Base-by-base conservation (phyloP, 83 land plant species). In the Picea mariana region DNA sequence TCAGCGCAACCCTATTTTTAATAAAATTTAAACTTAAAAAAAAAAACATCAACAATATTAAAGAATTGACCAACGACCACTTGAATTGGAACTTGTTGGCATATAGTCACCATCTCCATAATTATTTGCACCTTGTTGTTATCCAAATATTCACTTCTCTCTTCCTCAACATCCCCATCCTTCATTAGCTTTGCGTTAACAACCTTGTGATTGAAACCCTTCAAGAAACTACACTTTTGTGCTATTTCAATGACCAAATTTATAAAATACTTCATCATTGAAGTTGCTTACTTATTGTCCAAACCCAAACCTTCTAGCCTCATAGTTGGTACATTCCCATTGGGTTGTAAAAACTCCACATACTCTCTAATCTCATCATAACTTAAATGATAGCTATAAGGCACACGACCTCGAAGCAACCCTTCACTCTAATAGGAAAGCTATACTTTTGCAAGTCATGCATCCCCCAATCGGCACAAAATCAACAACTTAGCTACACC, bases 361-460 rank as follows among this genome's bases (percentile, higher is more conserved):
- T 31, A 31, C 1, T 31, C 34, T 31, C 34, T 31, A 31, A 31
- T 81, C 87, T 97, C 99, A 42, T 91, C 85, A 84, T 92, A 95
- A 76, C 86, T 97, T 6, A 97, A 97, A 84, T 97, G 99, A 78
- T 97, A 97, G 82, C 99, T 97, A 81, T 97, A 95, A 9, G 98
- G 96, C 12, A 97, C 99, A 64, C 93, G 87, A 91, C 95, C 71
- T 97, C 97, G 52, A 90, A 84, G 9, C 88, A 81, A 52, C 95
- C 97, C 87, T 93, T 97, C 34, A 85, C 87, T 84, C 95, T 93
- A 75, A 97, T 93, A 13, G 96, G 80, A 75, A 97, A 97, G 20
- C 87, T 87, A 38, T 92, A 84, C 62, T 84, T 82, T 81, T 89
- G 93, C 16, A 91, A 80, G 65, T 92, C 98, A 85, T 95, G 89